Evolutionary conservation across 345 rosid species (phyloP), one percentile per base, ranked within the genome.

Genomic region (Gossypium sturtianum): DNA sequence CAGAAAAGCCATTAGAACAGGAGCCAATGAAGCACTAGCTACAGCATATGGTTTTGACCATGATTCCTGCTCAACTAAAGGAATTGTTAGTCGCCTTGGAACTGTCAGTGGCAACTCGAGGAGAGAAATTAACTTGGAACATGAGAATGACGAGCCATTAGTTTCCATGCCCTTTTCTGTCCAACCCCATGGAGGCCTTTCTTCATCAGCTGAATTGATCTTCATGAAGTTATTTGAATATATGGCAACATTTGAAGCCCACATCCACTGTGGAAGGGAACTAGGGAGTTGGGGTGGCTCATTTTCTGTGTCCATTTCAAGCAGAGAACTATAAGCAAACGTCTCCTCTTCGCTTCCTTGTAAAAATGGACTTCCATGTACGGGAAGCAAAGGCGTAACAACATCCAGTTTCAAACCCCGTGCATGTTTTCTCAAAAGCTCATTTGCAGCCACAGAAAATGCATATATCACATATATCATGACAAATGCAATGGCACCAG

Each of bases 11-110:
- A 93, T 52, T 56, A 91, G 88, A 67, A 89, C 25, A 9, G 97
- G 98, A 0, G 97, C 94, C 79, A 93, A 81, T 34, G 84, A 52
- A 78, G 86, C 90, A 70, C 97, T 90, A 19, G 90, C 89, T 1
- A 93, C 91, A 44, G 94, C 97, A 65, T 76, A 91, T 44, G 85
- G 73, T 77, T 89, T 93, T 9, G 97, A 90, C 98, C 98, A 93
- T 45, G 83, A 77, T 23, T 86, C 94, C 74, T 89, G 88, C 74
- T 87, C 94, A 0, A 90, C 85, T 16, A 86, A 74, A 1, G 98
- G 97, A 72, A 93, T 90, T 23, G 98, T 93, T 71, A 91, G 79
- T 72, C 86, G 81, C 81, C 98, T 87, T 8, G 92, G 90, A 70
- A 91, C 71, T 7, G 85, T 82, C 78, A 91, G 69, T 44, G 98